Conservation (phyloP, 345 rosid species). For the Theobroma cacao region DNA sequence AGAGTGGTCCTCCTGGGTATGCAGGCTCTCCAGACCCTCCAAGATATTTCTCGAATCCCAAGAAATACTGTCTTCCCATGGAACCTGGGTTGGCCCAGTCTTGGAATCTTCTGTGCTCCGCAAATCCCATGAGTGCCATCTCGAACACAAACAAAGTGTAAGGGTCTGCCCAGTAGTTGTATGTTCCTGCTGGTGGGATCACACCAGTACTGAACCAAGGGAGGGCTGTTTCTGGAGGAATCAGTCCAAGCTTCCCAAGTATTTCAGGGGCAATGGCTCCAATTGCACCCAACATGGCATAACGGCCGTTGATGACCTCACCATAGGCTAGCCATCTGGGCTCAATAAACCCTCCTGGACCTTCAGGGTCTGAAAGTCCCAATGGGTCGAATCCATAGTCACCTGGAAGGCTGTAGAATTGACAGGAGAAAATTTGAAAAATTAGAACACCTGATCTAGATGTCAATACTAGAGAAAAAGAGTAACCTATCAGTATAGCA, state of each 20-base stretch:
- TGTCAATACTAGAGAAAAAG: background rate
- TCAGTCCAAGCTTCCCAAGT: slow-evolving; percentile 76
- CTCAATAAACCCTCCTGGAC: slow-evolving; percentile 94
- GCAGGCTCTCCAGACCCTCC: slow-evolving; percentile 85
- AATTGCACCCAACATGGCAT: slow-evolving; percentile 77
- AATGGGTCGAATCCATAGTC: slow-evolving; percentile 94
- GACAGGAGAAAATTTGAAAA: background rate
- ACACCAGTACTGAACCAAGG: slow-evolving; percentile 98
- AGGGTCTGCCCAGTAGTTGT: slow-evolving; percentile 92
- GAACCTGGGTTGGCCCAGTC: slow-evolving; percentile 94
- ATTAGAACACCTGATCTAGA: background rate
- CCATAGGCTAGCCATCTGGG: slow-evolving; percentile 97
- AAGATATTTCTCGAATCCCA: slow-evolving; percentile 78
- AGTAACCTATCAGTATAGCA: background rate
- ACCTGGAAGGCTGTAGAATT: slow-evolving; percentile 70
- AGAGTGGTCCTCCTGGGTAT: slow-evolving; percentile 93
- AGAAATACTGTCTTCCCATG: slow-evolving; percentile 89
- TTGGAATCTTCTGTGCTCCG: slow-evolving; percentile 93
- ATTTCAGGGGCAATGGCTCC: slow-evolving; percentile 94
- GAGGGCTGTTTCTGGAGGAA: slow-evolving; percentile 83
- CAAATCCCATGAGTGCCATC: slow-evolving; percentile 95
- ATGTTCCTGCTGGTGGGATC: slow-evolving; percentile 94
- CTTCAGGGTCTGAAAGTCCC: slow-evolving; percentile 98
- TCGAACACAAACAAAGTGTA: slow-evolving; percentile 89
- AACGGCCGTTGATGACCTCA: slow-evolving; percentile 83